Evolutionary conservation across 2,329 filamentous ascomycete genomes (phyloP).

Genomic region (Thelonectria olida): DNA sequence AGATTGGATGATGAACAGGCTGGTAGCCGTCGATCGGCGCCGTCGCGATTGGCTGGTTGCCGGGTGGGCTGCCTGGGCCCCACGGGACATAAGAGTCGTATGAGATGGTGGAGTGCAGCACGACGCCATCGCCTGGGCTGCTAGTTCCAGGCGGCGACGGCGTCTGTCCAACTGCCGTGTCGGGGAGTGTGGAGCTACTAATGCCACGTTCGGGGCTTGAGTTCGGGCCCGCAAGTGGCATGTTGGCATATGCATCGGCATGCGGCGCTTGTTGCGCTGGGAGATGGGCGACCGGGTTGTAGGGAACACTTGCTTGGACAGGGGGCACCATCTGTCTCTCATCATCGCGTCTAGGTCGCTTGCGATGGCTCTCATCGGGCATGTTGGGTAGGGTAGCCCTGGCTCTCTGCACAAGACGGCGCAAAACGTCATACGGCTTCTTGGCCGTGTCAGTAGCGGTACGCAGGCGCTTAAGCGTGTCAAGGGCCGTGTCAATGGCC

Average conservation of each 20-base stretch:
- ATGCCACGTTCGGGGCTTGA: background rate
- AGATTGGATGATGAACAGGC: too few relatives aligned
- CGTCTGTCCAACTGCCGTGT: background rate
- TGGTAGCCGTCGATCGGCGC: too few relatives aligned
- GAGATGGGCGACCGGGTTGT: too few relatives aligned
- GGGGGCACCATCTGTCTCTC: background rate
- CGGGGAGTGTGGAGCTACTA: background rate
- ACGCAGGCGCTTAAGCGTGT: constrained; percentile 45
- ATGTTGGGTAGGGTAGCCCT: background rate
- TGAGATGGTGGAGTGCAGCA: background rate
- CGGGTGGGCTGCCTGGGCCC: background rate
- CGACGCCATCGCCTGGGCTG: background rate
- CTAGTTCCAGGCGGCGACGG: background rate
- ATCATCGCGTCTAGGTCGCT: constrained; percentile 1
- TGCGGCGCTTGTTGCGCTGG: background rate
- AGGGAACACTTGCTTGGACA: background rate
- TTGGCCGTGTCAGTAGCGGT: constrained; percentile 43
- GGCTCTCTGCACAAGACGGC: constrained; percentile 36
- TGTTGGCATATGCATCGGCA: background rate
- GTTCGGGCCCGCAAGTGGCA: background rate
- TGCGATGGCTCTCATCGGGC: background rate
- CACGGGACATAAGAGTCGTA: background rate
- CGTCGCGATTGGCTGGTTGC: background rate
- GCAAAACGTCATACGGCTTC: constrained; percentile 44
- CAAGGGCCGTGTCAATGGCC: constrained; percentile 48